Base-by-base conservation (phyloP, 2,329 filamentous ascomycete genomes). In the Oidium heveae region DNA sequence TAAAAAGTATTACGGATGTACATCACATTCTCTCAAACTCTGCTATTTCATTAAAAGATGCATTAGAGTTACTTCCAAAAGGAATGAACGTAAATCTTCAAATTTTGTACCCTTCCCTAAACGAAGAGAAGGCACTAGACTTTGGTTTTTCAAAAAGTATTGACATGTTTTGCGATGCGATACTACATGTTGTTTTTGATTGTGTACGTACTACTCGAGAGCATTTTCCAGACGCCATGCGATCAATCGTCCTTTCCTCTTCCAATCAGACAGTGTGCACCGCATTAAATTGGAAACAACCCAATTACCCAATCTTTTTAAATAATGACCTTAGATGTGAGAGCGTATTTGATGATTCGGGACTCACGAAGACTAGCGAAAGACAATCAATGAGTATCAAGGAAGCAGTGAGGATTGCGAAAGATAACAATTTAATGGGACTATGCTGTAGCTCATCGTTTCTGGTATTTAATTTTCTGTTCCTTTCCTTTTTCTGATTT, bases 381-480 rank as follows among this genome's bases (percentile, higher is more conserved):
- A 82, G 82, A 59, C 44, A 20, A 20, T 9, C 44, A 9, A n/a
- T 43, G 39, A 94, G 86, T 6, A 86, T 96, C 60, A 98, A 96
- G 69, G 89, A 98, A 66, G 86, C 86, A 4, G 91, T 95, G 15
- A 77, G 88, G 59, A 86, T 94, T 64, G 88, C 89, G 22, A 84
- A 93, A 67, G 85, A 82, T 65, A 98, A 98, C 66, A 98, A 98
- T 66, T 86, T 98, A 60, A 98, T 98, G 91, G 91, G 91, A 2
- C 67, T 98, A 63, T 85, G 96, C 57, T 95, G 88, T 69, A 87
- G 82, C 61, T 89, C 86, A 34, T 77, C 83, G 60, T 72, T 98
- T 59, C 68, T 98, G 71, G 86, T 93, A 74, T 63, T 82, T 74
- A n/a, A 16, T 49, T 37, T 32, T 32, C 28, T 8, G 28, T 8